These are phyloP conservation scores for Cystobasidium onofrii DNA, from an alignment of 768 basidiomycete genomes.

Conservation along the genomic window DNA sequence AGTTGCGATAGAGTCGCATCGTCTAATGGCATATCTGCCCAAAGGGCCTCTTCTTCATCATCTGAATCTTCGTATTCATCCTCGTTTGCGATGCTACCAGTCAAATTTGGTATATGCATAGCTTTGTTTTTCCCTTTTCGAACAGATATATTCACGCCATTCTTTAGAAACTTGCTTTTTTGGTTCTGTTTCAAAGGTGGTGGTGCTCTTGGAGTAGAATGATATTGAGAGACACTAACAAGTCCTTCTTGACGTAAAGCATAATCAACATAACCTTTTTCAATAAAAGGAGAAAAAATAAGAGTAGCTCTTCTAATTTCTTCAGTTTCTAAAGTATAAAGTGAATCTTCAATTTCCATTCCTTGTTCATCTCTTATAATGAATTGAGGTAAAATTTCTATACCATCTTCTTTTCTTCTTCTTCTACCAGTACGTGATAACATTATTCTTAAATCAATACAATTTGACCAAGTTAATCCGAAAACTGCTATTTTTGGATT, in stretches of 20 bases:
- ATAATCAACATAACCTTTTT: conserved; percentile 13
- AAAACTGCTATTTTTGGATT: conserved; percentile 67
- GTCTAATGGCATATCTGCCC: neutral
- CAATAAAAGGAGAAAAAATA: conserved; percentile 22
- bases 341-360: conserved; percentile 4
- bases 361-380: conserved; percentile 9
- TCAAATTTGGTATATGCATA: neutral
- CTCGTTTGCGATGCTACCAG: neutral
- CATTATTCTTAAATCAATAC: conserved; percentile 76
- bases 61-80: neutral
- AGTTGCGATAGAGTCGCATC: neutral
- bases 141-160: neutral
- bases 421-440: conserved; percentile 67
- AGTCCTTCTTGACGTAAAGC: conserved; percentile 17
- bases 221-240: neutral
- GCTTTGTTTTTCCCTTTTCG: neutral
- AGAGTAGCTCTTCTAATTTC: conserved; percentile 14
- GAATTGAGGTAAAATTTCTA: neutral
- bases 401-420: neutral
- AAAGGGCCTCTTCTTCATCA: conserved; percentile 13
- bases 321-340: neutral
- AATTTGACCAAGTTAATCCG: conserved; percentile 89
- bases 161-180: neutral
- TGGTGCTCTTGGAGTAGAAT: neutral
- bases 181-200: neutral